These are phyloP conservation scores for Ilyonectria robusta DNA, from an alignment of 2,329 filamentous ascomycete species.

Conservation along the genomic window DNA sequence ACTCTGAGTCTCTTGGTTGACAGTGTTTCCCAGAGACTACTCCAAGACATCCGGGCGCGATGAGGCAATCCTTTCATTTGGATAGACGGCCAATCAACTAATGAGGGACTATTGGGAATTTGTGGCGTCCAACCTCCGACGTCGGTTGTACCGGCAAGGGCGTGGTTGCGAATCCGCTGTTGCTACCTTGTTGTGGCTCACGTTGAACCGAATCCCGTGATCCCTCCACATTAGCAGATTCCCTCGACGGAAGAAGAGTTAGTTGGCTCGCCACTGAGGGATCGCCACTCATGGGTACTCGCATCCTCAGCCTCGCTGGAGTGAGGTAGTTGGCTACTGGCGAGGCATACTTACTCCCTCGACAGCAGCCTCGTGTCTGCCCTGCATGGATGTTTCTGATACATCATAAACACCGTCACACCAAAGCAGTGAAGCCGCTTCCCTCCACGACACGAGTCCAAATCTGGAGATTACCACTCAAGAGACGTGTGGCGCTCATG, in stretches of 20 bases:
- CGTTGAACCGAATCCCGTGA: background rate
- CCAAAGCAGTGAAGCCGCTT: slow-evolving; percentile 2
- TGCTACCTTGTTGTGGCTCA: background rate
- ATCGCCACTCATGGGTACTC: background rate
- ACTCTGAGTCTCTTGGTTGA: background rate
- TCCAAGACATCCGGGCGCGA: too few relatives aligned
- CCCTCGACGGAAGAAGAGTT: background rate
- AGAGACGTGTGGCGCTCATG: slow-evolving; percentile 18
- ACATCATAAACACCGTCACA: slow-evolving; percentile 26
- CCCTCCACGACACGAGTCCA: background rate
- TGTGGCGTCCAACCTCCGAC: slow-evolving; percentile 11
- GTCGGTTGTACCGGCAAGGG: slow-evolving; percentile 7
- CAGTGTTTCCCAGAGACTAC: background rate
- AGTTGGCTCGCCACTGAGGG: background rate
- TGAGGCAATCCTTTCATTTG: background rate
- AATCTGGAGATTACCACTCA: background rate
- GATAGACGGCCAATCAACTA: background rate
- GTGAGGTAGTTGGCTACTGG: slow-evolving; percentile 1
- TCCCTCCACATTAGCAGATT: background rate
- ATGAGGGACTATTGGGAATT: slow-evolving; percentile 8
- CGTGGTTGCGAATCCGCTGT: background rate
- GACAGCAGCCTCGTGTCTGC: slow-evolving; percentile 13
- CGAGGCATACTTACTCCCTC: slow-evolving; percentile 8
- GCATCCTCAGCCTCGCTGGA: slow-evolving; percentile 15
- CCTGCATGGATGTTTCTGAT: slow-evolving; percentile 21